phyloP scores from a whole-genome alignment of 2,329 filamentous ascomycete genomes.

The Fusarium caatingaense region DNA sequence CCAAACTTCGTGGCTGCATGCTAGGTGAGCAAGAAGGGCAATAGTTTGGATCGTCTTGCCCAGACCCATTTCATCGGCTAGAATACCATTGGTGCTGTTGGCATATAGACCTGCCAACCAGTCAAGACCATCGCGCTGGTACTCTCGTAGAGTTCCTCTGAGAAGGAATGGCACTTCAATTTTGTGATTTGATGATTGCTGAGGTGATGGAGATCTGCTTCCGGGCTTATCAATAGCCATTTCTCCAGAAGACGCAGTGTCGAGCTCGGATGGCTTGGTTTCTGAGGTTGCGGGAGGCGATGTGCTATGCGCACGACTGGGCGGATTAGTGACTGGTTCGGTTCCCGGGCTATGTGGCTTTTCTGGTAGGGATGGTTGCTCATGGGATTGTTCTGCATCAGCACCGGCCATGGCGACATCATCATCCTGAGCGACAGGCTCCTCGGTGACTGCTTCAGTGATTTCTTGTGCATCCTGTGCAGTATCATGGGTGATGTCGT shows the following conservation, averaged over 20 bases:
- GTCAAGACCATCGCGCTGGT: conserved; percentile 96
- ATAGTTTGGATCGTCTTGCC: conserved; percentile 99
- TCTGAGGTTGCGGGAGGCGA: conserved; percentile 61
- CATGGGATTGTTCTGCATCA: conserved; percentile 24
- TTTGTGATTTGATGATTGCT: conserved; percentile 58
- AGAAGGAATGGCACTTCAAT: conserved; percentile 85
- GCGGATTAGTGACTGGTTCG: conserved; percentile 56
- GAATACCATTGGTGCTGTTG: conserved; percentile 92
- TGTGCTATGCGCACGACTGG: conserved; percentile 58
- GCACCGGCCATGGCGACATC: conserved; percentile 51
- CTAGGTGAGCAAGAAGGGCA: conserved; percentile 89
- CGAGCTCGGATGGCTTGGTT: conserved; percentile 63
- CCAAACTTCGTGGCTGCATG: conserved; percentile 91
- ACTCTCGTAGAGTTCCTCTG: conserved; percentile 90
- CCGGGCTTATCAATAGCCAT: conserved; percentile 48
- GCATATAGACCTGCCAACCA: conserved; percentile 95
- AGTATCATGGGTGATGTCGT: not conserved
- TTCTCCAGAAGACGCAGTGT: conserved; percentile 56
- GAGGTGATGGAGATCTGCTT: conserved; percentile 52
- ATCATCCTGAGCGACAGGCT: not conserved
- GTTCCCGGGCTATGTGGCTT: conserved; percentile 56
- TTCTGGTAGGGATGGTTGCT: conserved; percentile 35
- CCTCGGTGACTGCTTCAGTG: not conserved
- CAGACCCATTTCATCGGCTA: conserved; percentile 98
- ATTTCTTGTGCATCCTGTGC: not conserved